Conservation (phyloP, 345 rosid genomes). For the Camelina sativa region DNA sequence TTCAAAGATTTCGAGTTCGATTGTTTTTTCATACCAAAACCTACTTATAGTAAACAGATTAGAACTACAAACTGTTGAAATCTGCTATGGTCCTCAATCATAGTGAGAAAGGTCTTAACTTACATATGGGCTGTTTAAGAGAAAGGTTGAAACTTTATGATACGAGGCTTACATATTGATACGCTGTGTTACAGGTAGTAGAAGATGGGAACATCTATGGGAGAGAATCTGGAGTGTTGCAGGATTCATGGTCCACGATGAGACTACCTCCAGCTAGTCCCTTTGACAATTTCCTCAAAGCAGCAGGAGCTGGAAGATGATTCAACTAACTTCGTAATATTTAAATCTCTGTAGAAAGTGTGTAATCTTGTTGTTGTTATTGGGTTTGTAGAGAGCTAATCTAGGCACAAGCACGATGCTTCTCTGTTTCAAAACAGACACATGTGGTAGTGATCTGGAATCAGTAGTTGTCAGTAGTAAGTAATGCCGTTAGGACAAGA, state of each 20-base stretch:
- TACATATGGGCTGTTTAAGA: background rate
- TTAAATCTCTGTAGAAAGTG: constrained; percentile 30
- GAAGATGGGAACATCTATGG: constrained; percentile 30
- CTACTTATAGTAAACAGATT: background rate
- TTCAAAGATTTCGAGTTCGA: background rate
- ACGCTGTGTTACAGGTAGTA: constrained; percentile 28
- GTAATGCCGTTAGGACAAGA: constrained; percentile 6
- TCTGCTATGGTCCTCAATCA: background rate
- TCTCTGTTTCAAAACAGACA: constrained; percentile 7
- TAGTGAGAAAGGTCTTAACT: constrained; percentile 7
- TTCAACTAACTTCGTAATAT: constrained; percentile 18
- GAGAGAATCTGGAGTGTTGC: constrained; percentile 38
- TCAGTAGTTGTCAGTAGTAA: constrained; percentile 20
- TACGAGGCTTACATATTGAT: background rate
- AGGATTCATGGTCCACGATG: constrained; percentile 61
- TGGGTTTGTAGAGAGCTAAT: constrained; percentile 32
- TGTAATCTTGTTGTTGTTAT: constrained; percentile 33
- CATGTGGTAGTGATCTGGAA: constrained; percentile 27
- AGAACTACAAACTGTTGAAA: background rate
- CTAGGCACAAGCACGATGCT: constrained; percentile 30
- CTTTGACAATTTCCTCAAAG: constrained; percentile 89
- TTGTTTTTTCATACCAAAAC: background rate
- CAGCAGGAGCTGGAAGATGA: constrained; percentile 63
- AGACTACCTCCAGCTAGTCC: constrained; percentile 95
- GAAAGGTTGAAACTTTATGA: constrained; percentile 14